Base-by-base conservation (phyloP, 192 early-diverging fungal genomes). In the Linnemannia elongata region DNA sequence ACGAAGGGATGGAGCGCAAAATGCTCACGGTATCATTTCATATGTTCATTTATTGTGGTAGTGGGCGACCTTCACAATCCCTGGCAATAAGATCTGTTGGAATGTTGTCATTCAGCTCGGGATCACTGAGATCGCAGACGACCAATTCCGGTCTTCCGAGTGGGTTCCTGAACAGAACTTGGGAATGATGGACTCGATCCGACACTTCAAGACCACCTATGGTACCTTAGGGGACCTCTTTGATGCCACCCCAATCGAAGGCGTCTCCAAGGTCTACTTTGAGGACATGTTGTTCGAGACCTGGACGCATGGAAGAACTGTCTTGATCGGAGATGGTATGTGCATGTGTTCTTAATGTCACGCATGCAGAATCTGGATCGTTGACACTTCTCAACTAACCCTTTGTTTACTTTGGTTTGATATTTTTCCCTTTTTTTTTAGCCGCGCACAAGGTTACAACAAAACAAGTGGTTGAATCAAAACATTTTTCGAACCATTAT, bases 21-120 rank as follows among this genome's bases (percentile, higher is more conserved):
- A 39, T 39, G 38, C 3, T 39, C 38, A 39, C 6, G 3, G 38
- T 39, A 10, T 45, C 13, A 45, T 45, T 45, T 45, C 18, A 2
- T 52, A 22, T 52, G 17, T 33, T 66, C 7, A 2, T 33, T 27
- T 27, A 27, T 60, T 60, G 6, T 27, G 4, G n/a, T 74, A 80
- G 80, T 82, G 80, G 80, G 75, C 60, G 45, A 41, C 38, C 0
- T 66, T 76, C 45, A 47, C 36, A 18, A 54, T 68, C 7, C 74
- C 80, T 30, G 80, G 41, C 4, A 70, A 82, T 39, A 75, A 47
- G 10, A 76, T 76, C 1, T 82, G 68, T 10, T 82, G 80, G 80
- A 60, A 76, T 60, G 68, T 75, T 1, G 33, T 82, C 24, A 24
- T 45, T 1, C 74, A 82, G 20, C 39, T 82, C 38, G 44, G 60